Evolutionary conservation across 768 basidiomycete genomes (phyloP).

Genomic region (Termitomyces sp.): DNA sequence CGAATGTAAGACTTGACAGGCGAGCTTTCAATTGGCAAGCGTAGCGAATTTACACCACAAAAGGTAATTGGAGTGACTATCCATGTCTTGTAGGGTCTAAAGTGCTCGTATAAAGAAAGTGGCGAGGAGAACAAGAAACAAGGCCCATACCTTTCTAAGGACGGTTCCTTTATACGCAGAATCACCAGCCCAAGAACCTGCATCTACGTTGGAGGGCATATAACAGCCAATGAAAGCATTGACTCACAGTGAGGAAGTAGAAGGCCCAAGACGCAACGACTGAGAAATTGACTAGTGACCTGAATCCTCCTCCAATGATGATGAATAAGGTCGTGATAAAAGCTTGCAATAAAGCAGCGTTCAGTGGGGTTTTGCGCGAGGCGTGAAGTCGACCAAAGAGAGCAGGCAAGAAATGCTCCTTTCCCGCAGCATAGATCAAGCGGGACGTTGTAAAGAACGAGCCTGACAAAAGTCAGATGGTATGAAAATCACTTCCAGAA

Average conservation of each 20-base stretch:
- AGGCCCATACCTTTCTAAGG: slow-evolving; percentile 56
- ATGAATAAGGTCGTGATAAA: slow-evolving; percentile 74
- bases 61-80: slow-evolving; percentile 87
- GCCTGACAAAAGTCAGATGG: slow-evolving; percentile 31
- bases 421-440: slow-evolving; percentile 84
- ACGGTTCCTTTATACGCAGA: slow-evolving; percentile 85
- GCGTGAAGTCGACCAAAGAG: slow-evolving; percentile 76
- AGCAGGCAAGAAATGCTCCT: slow-evolving; percentile 82
- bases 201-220: neutral
- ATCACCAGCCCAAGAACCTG: slow-evolving; percentile 87
- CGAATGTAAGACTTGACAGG: neutral
- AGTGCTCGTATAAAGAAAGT: neutral
- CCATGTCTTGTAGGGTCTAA: slow-evolving; percentile 91
- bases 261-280: slow-evolving; percentile 86
- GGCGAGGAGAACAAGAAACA: neutral
- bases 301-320: slow-evolving; percentile 83
- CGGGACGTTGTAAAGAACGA: slow-evolving; percentile 74
- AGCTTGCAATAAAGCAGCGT: slow-evolving; percentile 81
- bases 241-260: slow-evolving; percentile 78
- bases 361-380: slow-evolving; percentile 77
- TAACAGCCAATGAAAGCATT: neutral
- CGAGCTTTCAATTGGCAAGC: neutral
- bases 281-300: slow-evolving; percentile 84
- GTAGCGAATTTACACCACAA: slow-evolving; percentile 58
- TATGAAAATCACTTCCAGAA: neutral